Evolutionary conservation across 2,329 filamentous ascomycete genomes (phyloP), one percentile per base, ranked within the genome.

Genomic region (Aspergillus pseudotamarii): DNA sequence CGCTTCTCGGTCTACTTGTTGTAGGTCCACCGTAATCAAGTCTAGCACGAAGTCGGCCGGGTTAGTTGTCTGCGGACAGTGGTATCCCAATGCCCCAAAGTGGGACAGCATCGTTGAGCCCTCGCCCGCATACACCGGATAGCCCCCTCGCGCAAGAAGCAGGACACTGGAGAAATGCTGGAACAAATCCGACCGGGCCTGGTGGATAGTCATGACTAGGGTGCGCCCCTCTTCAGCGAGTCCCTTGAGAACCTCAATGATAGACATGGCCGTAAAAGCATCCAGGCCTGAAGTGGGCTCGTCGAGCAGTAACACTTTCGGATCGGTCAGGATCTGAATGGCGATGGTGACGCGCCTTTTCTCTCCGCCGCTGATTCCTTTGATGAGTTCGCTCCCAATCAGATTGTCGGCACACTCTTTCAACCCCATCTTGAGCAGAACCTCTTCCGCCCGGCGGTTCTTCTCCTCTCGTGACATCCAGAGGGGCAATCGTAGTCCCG

Each of bases 361-460:
- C 76, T 94, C 91, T 21, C 91, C 91, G 2, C 91, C 91, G 10
- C 89, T 92, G 34, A 94, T 93, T 0, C 91, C 91, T 73, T 93
- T 93, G 68, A 91, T 83, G 4, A 91, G 76, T 10, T 91, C 89
- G 62, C 85, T 89, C 2, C 91, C 91, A 10, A 94, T 85, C 0
- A 93, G 75, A 59, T 91, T 92, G 71, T 93, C 87, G 1, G 90
- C 91, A 66, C 91, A 93, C 67, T 93, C 91, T 69, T 92, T 92
- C 4, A 93, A 77, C 0, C 91, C 91, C 85, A 93, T 88, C 72
- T 92, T 92, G 19, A 91, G 74, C 2, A 94, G 77, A 0, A 93
- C 86, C 19, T 91, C 88, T 68, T 93, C 90, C 0, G 91, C 91
- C 2, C 88, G 84, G 21, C 83, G 83, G 62, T 84, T 76, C 76